These are phyloP conservation scores for Pichia scutulata DNA, from an alignment of 805 yeast genomes.

Conservation along the genomic window DNA sequence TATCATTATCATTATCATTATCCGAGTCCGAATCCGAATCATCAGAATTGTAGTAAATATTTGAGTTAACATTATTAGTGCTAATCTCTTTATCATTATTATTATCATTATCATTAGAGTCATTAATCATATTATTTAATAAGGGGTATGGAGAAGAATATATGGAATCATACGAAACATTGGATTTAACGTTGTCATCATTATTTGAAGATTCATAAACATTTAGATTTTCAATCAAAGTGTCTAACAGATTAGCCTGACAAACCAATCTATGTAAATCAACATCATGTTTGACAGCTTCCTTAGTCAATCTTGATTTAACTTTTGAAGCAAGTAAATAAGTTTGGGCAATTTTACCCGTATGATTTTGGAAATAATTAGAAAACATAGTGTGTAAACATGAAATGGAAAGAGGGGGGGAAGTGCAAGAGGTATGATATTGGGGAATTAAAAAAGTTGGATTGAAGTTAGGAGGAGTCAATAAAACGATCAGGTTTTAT, in stretches of 20 bases:
- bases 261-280: slow-evolving; percentile 51
- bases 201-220: slow-evolving; percentile 21
- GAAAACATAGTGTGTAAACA: neutral
- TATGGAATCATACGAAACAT: slow-evolving; percentile 15
- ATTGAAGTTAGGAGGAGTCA: no score
- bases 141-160: slow-evolving; percentile 3
- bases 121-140: neutral
- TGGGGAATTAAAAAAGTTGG: no score
- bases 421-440: neutral
- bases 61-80: slow-evolving; percentile 1
- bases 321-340: slow-evolving; percentile 59
- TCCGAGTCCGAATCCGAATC: slow-evolving; percentile 27
- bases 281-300: slow-evolving; percentile 52
- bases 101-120: slow-evolving; percentile 1
- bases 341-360: slow-evolving; percentile 27
- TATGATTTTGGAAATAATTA: neutral
- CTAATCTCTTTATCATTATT: slow-evolving; percentile 11
- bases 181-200: slow-evolving; percentile 11
- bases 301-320: slow-evolving; percentile 52
- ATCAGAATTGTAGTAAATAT: slow-evolving; percentile 15
- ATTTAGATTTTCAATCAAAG: slow-evolving; percentile 46
- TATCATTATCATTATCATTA: slow-evolving; percentile 10
- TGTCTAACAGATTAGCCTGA: slow-evolving; percentile 67
- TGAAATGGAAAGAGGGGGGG: neutral
- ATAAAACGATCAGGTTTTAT: no score